These are phyloP conservation scores for Yamadazyma laniorum DNA, from an alignment of 805 yeast genomes.

Conservation along the genomic window DNA sequence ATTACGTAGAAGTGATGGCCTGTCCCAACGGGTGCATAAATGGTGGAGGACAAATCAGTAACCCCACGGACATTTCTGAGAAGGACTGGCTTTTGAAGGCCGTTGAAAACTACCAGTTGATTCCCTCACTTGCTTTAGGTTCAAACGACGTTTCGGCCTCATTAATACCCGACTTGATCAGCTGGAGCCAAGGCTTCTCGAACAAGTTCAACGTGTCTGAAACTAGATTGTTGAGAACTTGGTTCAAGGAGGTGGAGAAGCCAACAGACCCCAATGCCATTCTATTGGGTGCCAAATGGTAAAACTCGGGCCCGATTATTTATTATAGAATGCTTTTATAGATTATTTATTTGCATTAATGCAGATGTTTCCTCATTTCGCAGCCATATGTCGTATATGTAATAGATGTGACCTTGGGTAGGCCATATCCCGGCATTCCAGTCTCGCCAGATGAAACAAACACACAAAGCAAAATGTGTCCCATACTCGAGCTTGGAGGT, in stretches of 20 bases:
- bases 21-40: conserved; percentile 97
- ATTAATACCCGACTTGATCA: conserved; percentile 17
- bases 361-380: neutral
- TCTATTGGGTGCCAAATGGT: conserved; percentile 60
- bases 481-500: too few relatives aligned
- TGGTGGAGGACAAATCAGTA: conserved; percentile 88
- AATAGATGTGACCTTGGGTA: neutral
- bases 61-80: conserved; percentile 34
- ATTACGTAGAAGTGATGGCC: conserved; percentile 94
- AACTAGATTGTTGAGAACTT: conserved; percentile 43
- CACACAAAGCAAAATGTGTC: too few relatives aligned
- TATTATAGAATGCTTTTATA: neutral
- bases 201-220: conserved; percentile 26
- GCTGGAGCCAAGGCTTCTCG: conserved; percentile 38
- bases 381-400: neutral
- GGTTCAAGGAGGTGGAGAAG: conserved; percentile 50
- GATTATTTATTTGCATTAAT: neutral
- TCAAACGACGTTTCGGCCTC: conserved; percentile 7
- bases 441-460: too few relatives aligned
- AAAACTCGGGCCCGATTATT: too few relatives aligned
- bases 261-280: conserved; percentile 48
- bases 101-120: conserved; percentile 30
- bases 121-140: conserved; percentile 19
- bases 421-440: too few relatives aligned
- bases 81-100: conserved; percentile 48